A percentile compares a stretch with the other conserved stretches of the same genome.
Evolutionary conservation across 2,329 filamentous ascomycete genomes (phyloP).

Genomic region (Dothidotthia symphoricarpi): DNA sequence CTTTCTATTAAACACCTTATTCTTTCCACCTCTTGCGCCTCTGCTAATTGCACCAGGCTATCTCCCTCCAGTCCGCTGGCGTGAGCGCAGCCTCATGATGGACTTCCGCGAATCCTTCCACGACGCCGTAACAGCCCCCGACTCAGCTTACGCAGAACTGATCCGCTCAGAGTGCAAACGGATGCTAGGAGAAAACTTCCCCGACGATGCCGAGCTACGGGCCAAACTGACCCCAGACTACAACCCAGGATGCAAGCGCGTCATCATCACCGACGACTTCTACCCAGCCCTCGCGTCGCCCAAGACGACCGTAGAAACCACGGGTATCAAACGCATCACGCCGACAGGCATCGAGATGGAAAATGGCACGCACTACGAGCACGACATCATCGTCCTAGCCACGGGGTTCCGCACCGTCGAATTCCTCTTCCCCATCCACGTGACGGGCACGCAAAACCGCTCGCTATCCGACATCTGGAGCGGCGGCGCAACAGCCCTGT

Average conservation of each 20-base stretch:
- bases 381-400: constrained; percentile 58
- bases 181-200: constrained; percentile 49
- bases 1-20: too few species aligned
- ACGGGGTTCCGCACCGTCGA: constrained; percentile 60
- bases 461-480: constrained; percentile 54
- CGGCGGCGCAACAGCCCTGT: constrained; percentile 52
- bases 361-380: constrained; percentile 45
- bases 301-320: constrained; percentile 55
- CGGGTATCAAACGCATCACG: constrained; percentile 49
- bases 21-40: too few species aligned
- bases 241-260: constrained; percentile 54
- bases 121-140: constrained; percentile 45
- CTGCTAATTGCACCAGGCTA: constrained; percentile 29
- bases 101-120: constrained; percentile 54
- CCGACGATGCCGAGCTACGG: constrained; percentile 52
- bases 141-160: constrained; percentile 44
- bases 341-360: constrained; percentile 49
- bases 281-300: constrained; percentile 50
- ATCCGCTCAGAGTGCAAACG: constrained; percentile 40
- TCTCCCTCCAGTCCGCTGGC: constrained; percentile 52
- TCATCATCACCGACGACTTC: constrained; percentile 58
- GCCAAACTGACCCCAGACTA: constrained; percentile 56
- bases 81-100: constrained; percentile 54
- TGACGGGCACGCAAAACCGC: constrained; percentile 48
- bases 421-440: constrained; percentile 58